Conservation (phyloP, 352 stramenopile species). For the Phytophthora sp. region DNA sequence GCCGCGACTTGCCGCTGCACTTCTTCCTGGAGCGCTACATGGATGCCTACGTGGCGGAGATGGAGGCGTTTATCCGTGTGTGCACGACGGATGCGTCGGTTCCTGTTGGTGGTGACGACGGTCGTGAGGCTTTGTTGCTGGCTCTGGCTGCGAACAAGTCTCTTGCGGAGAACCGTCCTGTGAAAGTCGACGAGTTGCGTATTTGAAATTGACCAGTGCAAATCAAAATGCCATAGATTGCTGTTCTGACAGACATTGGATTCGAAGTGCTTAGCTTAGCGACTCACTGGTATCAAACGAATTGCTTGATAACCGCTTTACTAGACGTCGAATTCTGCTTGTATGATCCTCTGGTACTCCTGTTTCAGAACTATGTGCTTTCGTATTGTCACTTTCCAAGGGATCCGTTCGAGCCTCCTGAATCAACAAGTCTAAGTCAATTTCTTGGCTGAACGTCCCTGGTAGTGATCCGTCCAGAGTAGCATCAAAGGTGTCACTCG, state of each 20-base stretch:
- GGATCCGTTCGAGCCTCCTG: slow-evolving; percentile 32
- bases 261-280: background rate
- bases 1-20: slow-evolving; percentile 91
- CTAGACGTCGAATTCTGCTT: slow-evolving; percentile 19
- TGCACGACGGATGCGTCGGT: slow-evolving; percentile 45
- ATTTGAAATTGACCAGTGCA: too few species aligned
- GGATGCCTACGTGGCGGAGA: slow-evolving; percentile 82
- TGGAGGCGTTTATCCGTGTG: slow-evolving; percentile 71
- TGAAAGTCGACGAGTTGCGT: slow-evolving; percentile 65
- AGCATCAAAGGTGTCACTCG: slow-evolving; percentile 1
- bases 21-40: slow-evolving; percentile 96
- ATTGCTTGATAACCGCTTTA: slow-evolving; percentile 22
- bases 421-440: slow-evolving; percentile 38
- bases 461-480: slow-evolving; percentile 2
- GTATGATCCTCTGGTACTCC: slow-evolving; percentile 2
- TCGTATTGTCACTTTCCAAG: slow-evolving; percentile 4
- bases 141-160: slow-evolving; percentile 74
- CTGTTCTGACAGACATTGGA: background rate
- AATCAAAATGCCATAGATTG: too few species aligned
- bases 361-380: background rate
- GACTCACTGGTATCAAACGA: slow-evolving; percentile 15
- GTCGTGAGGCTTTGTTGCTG: slow-evolving; percentile 69
- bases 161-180: slow-evolving; percentile 66
- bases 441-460: slow-evolving; percentile 10
- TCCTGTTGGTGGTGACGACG: slow-evolving; percentile 64